Conservation (phyloP, 1,284 basidiomycete species). For the Cryptococcus jaspeensis region DNA sequence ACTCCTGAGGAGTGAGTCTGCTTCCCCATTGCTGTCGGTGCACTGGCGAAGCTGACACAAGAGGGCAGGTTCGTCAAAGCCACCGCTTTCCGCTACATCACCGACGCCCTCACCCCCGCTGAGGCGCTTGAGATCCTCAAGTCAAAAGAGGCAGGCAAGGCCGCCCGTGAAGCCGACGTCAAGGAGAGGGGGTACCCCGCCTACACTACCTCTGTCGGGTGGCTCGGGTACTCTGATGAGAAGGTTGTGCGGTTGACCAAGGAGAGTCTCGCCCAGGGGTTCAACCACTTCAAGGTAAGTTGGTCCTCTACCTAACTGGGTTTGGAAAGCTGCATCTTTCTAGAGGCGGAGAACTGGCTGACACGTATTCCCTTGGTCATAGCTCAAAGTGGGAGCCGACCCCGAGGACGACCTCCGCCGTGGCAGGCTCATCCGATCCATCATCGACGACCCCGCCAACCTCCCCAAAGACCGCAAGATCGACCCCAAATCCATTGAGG, state of each 20-base stretch:
- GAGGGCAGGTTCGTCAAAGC: slow-evolving; percentile 63
- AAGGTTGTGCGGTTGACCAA: slow-evolving; percentile 83
- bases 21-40: not conserved
- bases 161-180: slow-evolving; percentile 71
- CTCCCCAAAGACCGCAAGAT: slow-evolving; percentile 54
- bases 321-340: too few species aligned
- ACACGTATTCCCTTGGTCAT: not conserved
- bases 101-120: slow-evolving; percentile 85
- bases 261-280: slow-evolving; percentile 78
- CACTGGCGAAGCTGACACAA: not conserved
- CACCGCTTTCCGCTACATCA: slow-evolving; percentile 86
- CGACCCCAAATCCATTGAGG: slow-evolving; percentile 65
- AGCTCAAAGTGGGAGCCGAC: slow-evolving; percentile 90
- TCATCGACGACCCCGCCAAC: slow-evolving; percentile 80
- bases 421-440: slow-evolving; percentile 80
- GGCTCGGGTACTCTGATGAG: slow-evolving; percentile 88
- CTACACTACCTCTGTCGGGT: slow-evolving; percentile 91
- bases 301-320: not conserved
- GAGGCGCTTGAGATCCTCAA: slow-evolving; percentile 83
- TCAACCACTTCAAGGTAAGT: slow-evolving; percentile 82
- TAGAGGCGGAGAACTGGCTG: too few species aligned
- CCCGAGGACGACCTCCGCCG: slow-evolving; percentile 79
- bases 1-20: slow-evolving; percentile 63
- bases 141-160: slow-evolving; percentile 71
- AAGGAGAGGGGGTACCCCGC: slow-evolving; percentile 74